These are phyloP conservation scores for Ophiocordyceps camponoti-saundersi DNA, from an alignment of 2,329 filamentous ascomycete genomes.

Conservation along the genomic window DNA sequence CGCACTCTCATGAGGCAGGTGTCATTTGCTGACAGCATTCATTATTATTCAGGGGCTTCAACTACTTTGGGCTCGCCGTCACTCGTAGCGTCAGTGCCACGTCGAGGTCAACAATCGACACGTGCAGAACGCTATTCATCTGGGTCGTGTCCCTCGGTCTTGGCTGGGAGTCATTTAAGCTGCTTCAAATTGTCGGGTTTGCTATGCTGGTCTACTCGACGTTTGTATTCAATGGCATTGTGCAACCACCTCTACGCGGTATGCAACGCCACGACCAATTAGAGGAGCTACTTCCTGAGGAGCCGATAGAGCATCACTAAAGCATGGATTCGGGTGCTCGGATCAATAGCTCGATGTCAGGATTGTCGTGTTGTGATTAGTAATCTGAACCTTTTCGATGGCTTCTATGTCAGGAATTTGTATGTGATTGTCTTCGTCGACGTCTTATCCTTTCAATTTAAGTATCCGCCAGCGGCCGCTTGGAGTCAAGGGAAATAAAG, in stretches of 20 bases:
- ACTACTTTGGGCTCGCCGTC: conserved; percentile 93
- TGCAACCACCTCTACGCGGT: conserved; percentile 62
- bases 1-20: background rate
- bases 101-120: conserved; percentile 89
- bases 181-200: conserved; percentile 84
- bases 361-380: no score
- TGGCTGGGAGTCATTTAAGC: conserved; percentile 96
- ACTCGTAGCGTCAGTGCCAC: conserved; percentile 83
- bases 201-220: conserved; percentile 86
- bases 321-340: background rate
- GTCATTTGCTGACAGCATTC: background rate
- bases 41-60: conserved; percentile 58
- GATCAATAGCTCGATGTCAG: no score
- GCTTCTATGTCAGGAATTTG: no score
- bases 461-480: no score
- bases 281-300: conserved; percentile 58
- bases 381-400: no score
- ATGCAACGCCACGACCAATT: conserved; percentile 39
- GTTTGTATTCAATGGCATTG: conserved; percentile 87
- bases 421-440: no score
- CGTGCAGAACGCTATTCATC: conserved; percentile 92
- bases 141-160: conserved; percentile 89
- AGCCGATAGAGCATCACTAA: conserved; percentile 56
- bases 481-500: no score
- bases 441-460: no score